Base-by-base conservation (phyloP, 83 land plant species). In the Isoetes engelmannii region DNA sequence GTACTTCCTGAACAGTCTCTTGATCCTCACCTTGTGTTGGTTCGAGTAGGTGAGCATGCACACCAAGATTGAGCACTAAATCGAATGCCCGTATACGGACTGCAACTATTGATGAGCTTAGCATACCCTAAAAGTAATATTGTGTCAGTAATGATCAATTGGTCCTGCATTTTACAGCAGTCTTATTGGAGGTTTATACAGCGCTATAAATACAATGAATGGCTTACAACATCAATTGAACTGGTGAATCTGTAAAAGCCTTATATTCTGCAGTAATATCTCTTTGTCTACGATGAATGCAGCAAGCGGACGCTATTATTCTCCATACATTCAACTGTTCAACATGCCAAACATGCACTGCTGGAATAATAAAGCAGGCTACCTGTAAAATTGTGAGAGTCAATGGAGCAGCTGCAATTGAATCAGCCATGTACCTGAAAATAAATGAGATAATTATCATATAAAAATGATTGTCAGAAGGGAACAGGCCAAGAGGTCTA, bases 21-120 rank as follows among this genome's bases (percentile, higher is more conserved):
- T 75, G 65, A 55, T 80, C 80, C 69, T 95, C 89, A 67, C 69
- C 62, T 42, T 81, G 72, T 73, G 84, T 78, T 53, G 99, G 97
- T 73, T 95, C 92, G 63, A 95, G 74, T 53, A 95, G 78, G 47
- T 95, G 97, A 21, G 89, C 97, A 84, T 95, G 99, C 60, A 92
- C 87, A 6, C 94, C 99, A 77, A 95, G 97, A 74, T 95, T 95
- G 45, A 95, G 57, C 75, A 95, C 77, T 74, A 95, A 75, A 78
- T 95, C 99, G 84, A 95, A 95, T n/a, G 86, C 89, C 49, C 91
- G 85, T 9, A 67, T 65, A 49, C 88, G 77, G 7, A 77, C 86
- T 45, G 88, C 69, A 45, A 79, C 58, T 61, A 48, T 82, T 44
- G 72, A 61, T 68, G 92, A 84, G 61, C 81, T 69, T 63, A 93